Percentiles rank a stretch among this genome's conserved stretches.
Evolutionary conservation across 345 rosid genomes (phyloP).

Genomic region (Arabidopsis arenosa): DNA sequence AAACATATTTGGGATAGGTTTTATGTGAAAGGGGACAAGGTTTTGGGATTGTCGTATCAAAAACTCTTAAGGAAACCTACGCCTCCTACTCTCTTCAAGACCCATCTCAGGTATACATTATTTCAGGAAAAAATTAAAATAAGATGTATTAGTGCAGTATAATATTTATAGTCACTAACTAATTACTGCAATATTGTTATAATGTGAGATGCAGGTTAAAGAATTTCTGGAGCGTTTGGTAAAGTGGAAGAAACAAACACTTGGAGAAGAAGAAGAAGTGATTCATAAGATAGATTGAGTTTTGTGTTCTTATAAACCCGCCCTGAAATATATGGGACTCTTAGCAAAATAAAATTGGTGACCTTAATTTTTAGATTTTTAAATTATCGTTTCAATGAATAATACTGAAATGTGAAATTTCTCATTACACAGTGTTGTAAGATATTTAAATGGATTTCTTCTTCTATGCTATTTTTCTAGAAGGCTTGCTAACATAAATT

Average conservation of each 20-base stretch:
- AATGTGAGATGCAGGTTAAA: conserved; percentile 48
- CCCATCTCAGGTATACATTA: conserved; percentile 46
- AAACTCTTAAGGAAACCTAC: conserved; percentile 50
- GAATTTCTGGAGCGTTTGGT: conserved; percentile 41
- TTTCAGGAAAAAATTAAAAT: background rate
- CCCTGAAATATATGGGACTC: background rate
- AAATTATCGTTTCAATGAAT: background rate
- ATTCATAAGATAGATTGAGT: conserved; percentile 1
- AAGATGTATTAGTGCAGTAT: background rate
- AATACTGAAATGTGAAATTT: background rate
- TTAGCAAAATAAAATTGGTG: background rate
- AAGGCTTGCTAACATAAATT: too few species aligned
- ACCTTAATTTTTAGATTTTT: background rate
- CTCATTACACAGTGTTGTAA: background rate
- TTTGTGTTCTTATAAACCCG: background rate
- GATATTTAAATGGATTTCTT: background rate
- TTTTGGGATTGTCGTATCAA: conserved; percentile 58
- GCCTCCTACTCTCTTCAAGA: conserved; percentile 58
- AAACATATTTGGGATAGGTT: conserved; percentile 39
- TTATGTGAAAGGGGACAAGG: conserved; percentile 51
- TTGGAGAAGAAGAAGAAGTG: conserved; percentile 10
- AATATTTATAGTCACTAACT: background rate
- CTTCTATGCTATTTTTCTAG: background rate
- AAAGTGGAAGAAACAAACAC: conserved; percentile 37
- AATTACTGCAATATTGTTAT: conserved; percentile 5